Percentiles rank a stretch among this genome's conserved stretches.
These are phyloP conservation scores for Rugonectria rugulosa DNA, from an alignment of 2,329 filamentous ascomycete genomes.

Conservation along the genomic window DNA sequence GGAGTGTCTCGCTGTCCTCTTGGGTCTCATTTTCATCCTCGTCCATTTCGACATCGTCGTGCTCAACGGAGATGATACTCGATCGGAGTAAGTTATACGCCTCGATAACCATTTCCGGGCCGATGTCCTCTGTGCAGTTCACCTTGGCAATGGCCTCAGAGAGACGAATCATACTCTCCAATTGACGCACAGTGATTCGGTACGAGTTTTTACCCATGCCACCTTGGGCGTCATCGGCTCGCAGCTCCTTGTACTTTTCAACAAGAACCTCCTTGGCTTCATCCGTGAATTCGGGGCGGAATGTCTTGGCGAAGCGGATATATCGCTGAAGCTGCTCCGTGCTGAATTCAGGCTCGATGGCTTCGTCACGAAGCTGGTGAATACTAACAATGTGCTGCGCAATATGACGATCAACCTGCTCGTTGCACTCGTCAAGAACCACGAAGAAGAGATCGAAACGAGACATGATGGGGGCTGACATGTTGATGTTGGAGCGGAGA, in stretches of 20 bases:
- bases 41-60: slow-evolving; percentile 95
- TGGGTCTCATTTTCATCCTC: slow-evolving; percentile 61
- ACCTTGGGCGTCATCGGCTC: slow-evolving; percentile 91
- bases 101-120: slow-evolving; percentile 84
- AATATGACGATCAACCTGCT: slow-evolving; percentile 86
- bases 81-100: slow-evolving; percentile 91
- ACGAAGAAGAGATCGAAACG: slow-evolving; percentile 99
- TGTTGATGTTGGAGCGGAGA: slow-evolving; percentile 94
- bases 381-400: slow-evolving; percentile 95
- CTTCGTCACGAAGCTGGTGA: slow-evolving; percentile 90
- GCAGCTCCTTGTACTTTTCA: slow-evolving; percentile 92
- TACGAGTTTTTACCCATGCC: slow-evolving; percentile 95
- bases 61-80: slow-evolving; percentile 97
- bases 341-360: slow-evolving; percentile 90
- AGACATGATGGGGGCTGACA: slow-evolving; percentile 99
- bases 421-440: slow-evolving; percentile 95
- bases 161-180: slow-evolving; percentile 94
- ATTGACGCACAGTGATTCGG: slow-evolving; percentile 93
- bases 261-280: slow-evolving; percentile 88
- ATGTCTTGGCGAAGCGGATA: slow-evolving; percentile 94
- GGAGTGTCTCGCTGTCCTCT: slow-evolving; percentile 56
- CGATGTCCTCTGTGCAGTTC: slow-evolving; percentile 93
- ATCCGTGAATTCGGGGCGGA: slow-evolving; percentile 89
- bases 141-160: slow-evolving; percentile 98
- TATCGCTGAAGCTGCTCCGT: slow-evolving; percentile 97